A percentile compares a stretch with the other conserved stretches of the same genome.
phyloP scores from a whole-genome alignment of 2,329 filamentous ascomycete species.

The Alternaria panax region DNA sequence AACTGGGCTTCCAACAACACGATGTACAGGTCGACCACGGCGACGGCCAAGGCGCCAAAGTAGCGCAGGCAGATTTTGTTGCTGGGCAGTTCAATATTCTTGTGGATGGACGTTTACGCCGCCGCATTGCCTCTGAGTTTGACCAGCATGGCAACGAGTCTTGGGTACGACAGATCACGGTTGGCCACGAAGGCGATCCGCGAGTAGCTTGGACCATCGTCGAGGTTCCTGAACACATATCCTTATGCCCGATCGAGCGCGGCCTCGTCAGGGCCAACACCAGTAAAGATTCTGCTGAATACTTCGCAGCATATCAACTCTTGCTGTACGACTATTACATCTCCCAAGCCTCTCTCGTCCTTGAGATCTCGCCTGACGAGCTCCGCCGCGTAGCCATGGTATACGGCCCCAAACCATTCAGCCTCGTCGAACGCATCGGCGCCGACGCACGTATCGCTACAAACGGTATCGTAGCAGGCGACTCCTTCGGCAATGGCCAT shows the following conservation, averaged over 20 bases:
- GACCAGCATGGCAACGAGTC: constrained; percentile 12
- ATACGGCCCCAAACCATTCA: constrained; percentile 27
- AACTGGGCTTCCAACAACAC: constrained; percentile 24
- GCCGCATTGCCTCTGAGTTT: constrained; percentile 14
- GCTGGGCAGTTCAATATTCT: constrained; percentile 15
- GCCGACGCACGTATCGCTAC: constrained; percentile 19
- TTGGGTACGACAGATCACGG: constrained; percentile 12
- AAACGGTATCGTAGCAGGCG: constrained; percentile 24
- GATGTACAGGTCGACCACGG: constrained; percentile 25
- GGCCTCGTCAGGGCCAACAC: constrained; percentile 8
- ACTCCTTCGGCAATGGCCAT: constrained; percentile 28
- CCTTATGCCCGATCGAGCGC: constrained; percentile 1
- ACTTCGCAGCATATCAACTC: constrained; percentile 26
- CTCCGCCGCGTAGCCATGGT: constrained; percentile 24
- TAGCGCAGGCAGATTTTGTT: constrained; percentile 16
- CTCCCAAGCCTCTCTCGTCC: constrained; percentile 22
- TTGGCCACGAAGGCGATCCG: constrained; percentile 12
- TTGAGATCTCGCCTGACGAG: constrained; percentile 20
- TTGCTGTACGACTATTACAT: constrained; percentile 28
- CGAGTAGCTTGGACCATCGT: constrained; percentile 12
- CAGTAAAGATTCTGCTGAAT: constrained; percentile 19
- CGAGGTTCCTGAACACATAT: constrained; percentile 10
- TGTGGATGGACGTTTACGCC: constrained; percentile 10
- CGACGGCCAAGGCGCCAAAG: constrained; percentile 22
- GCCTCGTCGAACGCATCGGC: constrained; percentile 25